Percentiles rank a stretch among this genome's conserved stretches.
Evolutionary conservation across 2,329 filamentous ascomycete species (phyloP).

Genomic region (Akanthomyces muscarius): DNA sequence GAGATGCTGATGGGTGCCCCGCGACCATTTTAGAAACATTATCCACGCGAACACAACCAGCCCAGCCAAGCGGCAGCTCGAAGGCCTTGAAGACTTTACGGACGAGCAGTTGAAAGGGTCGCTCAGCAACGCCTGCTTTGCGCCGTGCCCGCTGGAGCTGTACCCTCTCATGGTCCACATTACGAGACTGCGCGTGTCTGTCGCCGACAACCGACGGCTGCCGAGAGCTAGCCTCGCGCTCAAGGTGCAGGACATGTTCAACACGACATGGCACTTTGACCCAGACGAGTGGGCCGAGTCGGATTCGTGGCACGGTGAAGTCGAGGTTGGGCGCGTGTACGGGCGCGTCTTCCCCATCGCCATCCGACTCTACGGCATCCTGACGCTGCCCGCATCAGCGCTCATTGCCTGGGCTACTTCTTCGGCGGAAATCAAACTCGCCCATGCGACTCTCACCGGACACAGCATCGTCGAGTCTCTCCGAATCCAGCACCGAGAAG

Average conservation of each 20-base stretch:
- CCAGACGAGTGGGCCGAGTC: background rate
- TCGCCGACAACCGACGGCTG: background rate
- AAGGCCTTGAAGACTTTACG: background rate
- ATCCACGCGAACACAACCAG: slow-evolving; percentile 7
- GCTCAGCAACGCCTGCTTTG: slow-evolving; percentile 6
- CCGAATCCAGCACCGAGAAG: background rate
- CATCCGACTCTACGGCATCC: background rate
- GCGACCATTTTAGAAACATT: background rate
- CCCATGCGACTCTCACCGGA: background rate
- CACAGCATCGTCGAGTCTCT: background rate
- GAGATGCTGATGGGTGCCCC: background rate
- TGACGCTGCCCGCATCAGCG: background rate
- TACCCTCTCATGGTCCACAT: slow-evolving; percentile 4
- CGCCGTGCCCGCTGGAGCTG: background rate
- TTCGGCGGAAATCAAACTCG: background rate
- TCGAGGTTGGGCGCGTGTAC: background rate
- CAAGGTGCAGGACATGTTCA: background rate
- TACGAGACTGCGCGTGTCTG: background rate
- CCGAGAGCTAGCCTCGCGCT: background rate
- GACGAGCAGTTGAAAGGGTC: background rate
- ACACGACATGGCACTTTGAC: background rate
- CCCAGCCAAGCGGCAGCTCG: background rate
- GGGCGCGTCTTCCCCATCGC: background rate
- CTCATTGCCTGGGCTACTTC: background rate
- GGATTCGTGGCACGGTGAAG: background rate